Base-by-base conservation (phyloP, 2,329 filamentous ascomycete genomes). In the Chaetomium strumarium region DNA sequence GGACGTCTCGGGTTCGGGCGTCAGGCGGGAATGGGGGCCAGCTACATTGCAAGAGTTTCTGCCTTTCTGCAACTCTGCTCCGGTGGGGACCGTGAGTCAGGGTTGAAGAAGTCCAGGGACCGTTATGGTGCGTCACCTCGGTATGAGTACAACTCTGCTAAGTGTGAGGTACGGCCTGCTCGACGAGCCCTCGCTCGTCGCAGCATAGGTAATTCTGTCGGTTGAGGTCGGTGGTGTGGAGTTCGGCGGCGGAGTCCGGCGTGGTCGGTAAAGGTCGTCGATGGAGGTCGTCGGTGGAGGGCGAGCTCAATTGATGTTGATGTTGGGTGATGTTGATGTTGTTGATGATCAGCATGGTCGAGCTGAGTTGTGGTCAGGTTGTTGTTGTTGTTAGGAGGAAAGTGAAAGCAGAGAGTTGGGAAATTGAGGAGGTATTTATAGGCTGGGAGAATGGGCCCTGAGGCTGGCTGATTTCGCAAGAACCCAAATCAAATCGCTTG, bases 131-230 rank as follows among this genome's bases (percentile, higher is more conserved):
- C 14, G 34, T n/a, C n/a, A n/a, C n/a, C n/a, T n/a, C n/a, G n/a
- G 51, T 56, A 8, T 54, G 55, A n/a, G 54, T 53, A 53, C 9
- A n/a, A 49, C 51, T 49, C 51, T 46, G 39, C 44, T 42, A 51
- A 52, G 47, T 51, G 55, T 42, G 55, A 53, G 55, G 55, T 56
- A 46, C 55, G 40, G 53, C 39, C 3, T 16, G n/a, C n/a, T n/a
- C 29, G 12, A 19, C 10, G 12, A 13, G 38, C 39, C 41, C 40
- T 40, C 17, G n/a, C n/a, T 38, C 12, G 17, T 33, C 14, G 16
- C 10, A 31, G 14, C 7, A 9, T 44, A n/a, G 42, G 16, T 44
- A 11, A 33, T 6, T 20, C 29, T 16, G 24, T 2, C n/a, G 30
- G 24, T 42, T 39, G 37, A 7, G n/a, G 37, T 39, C 37, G 37